Percentiles rank a stretch among this genome's conserved stretches.
These are phyloP conservation scores for Malus sylvestris DNA, from an alignment of 306 rosid species.

Conservation along the genomic window DNA sequence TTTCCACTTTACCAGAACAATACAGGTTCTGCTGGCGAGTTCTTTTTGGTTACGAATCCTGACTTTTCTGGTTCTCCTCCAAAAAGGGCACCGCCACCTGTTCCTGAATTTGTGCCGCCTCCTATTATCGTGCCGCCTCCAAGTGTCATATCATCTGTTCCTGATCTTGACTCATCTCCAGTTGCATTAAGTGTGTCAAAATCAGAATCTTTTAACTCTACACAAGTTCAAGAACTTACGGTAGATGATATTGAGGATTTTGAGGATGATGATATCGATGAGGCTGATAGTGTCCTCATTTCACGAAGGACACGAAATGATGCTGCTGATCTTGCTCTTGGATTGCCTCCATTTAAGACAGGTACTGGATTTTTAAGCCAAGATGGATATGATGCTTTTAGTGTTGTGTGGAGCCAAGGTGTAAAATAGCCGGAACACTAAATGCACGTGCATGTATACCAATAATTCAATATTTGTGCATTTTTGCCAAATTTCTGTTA, in stretches of 20 bases:
- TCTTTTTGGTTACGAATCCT: constrained; percentile 72
- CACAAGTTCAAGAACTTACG: constrained; percentile 69
- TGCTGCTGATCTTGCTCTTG: constrained; percentile 79
- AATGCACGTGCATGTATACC: background rate
- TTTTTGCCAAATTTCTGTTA: background rate
- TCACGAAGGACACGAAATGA: constrained; percentile 75
- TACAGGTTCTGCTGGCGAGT: constrained; percentile 77
- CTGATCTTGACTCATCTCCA: constrained; percentile 41
- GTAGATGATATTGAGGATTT: constrained; percentile 95
- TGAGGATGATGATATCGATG: constrained; percentile 57
- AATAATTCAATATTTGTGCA: background rate
- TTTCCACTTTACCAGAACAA: constrained; percentile 57
- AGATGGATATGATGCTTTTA: constrained; percentile 10
- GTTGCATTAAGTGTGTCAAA: constrained; percentile 49
- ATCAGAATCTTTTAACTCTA: constrained; percentile 75
- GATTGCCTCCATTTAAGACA: constrained; percentile 81
- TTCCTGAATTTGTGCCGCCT: constrained; percentile 37
- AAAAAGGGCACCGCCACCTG: constrained; percentile 77
- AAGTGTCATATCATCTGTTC: constrained; percentile 35
- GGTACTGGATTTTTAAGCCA: constrained; percentile 39
- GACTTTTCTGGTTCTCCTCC: constrained; percentile 92
- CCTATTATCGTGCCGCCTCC: constrained; percentile 31
- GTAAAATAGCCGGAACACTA: background rate
- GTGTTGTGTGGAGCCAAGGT: background rate
- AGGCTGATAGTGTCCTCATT: constrained; percentile 36